Conservation (phyloP, 441 rosid species). For the Erodium chrysanthum region DNA sequence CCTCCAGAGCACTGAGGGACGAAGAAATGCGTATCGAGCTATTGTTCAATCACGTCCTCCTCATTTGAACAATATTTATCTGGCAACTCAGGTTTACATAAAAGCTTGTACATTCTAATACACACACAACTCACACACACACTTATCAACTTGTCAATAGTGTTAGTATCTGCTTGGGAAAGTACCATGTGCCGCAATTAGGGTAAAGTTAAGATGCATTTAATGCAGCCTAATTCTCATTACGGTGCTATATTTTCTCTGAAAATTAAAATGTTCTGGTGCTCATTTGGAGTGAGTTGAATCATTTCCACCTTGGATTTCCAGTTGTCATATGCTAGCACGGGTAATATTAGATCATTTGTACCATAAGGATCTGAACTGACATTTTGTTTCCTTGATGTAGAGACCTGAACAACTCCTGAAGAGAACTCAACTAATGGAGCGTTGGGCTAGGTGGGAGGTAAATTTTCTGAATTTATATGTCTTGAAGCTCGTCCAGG, state of each 20-base stretch:
- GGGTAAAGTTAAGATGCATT: background rate
- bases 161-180: background rate
- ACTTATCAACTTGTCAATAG: background rate
- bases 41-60: constrained; percentile 88
- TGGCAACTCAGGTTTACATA: constrained; percentile 82
- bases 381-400: constrained; percentile 16
- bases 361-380: constrained; percentile 5
- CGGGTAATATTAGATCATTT: background rate
- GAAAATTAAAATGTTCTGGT: background rate
- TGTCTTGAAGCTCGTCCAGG: constrained; percentile 12
- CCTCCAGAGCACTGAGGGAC: constrained; percentile 68
- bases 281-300: background rate
- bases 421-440: constrained; percentile 93
- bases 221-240: background rate
- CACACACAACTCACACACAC: too few species aligned
- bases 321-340: background rate
- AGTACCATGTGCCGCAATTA: background rate
- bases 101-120: background rate
- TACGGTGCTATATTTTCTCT: background rate
- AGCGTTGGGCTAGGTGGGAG: constrained; percentile 99
- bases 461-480: constrained; percentile 31
- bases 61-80: constrained; percentile 81
- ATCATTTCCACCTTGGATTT: background rate
- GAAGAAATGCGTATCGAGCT: constrained; percentile 91
- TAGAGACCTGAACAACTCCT: constrained; percentile 98